phyloP scores from a whole-genome alignment of 331 rosid species.

The Rosa hybrid region DNA sequence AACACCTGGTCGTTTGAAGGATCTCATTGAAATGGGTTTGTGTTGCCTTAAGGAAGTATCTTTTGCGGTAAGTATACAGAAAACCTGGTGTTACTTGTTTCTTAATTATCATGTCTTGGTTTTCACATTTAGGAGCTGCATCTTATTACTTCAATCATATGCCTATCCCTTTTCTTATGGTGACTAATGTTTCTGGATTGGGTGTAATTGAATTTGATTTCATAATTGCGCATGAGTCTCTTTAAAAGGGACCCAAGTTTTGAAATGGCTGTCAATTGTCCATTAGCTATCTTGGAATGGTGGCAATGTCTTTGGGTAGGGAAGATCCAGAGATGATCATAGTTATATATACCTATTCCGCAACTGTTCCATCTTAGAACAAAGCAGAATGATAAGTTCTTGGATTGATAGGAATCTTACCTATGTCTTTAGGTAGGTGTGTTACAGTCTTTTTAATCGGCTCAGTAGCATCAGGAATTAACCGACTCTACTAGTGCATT shows the following conservation, averaged over 20 bases:
- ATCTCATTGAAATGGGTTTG: slow-evolving; percentile 83
- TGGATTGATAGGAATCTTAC: background rate
- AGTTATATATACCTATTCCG: background rate
- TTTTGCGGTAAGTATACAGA: slow-evolving; percentile 66
- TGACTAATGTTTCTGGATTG: slow-evolving; percentile 1
- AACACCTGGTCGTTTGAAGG: slow-evolving; percentile 97
- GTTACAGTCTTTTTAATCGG: background rate
- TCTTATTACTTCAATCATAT: background rate
- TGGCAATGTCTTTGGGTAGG: background rate
- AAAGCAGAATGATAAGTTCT: background rate
- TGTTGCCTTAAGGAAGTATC: slow-evolving; percentile 72
- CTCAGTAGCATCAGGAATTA: background rate
- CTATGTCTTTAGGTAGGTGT: background rate
- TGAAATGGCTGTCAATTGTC: background rate
- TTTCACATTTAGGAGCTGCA: background rate
- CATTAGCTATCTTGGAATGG: background rate
- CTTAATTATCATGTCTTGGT: background rate
- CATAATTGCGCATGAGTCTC: background rate
- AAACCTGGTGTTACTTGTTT: background rate
- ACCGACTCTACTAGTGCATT: background rate
- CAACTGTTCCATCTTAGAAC: background rate
- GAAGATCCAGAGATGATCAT: background rate
- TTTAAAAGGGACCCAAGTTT: background rate
- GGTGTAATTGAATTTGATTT: background rate
- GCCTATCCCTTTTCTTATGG: background rate